phyloP scores from a whole-genome alignment of 768 basidiomycete genomes.

The Leucogyrophana mollusca region DNA sequence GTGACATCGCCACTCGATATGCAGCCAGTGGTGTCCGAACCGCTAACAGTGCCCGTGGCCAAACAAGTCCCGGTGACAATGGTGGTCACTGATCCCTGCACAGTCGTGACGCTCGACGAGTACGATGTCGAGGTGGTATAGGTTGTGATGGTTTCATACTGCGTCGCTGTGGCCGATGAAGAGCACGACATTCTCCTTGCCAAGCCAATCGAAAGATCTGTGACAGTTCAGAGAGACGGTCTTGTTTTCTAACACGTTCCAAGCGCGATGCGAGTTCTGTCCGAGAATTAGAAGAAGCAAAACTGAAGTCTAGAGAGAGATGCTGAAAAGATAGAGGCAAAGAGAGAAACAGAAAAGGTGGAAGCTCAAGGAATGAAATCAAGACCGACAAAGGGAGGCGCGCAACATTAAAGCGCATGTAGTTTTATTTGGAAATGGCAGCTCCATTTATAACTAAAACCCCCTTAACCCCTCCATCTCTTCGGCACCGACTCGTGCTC shows the following conservation, averaged over 20 bases:
- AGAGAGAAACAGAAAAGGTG: neutral
- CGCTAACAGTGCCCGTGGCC: slow-evolving; percentile 25
- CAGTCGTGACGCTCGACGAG: slow-evolving; percentile 32
- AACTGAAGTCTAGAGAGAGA: neutral
- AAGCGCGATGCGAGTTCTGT: neutral
- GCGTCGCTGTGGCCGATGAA: slow-evolving; percentile 42
- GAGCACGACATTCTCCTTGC: slow-evolving; percentile 36
- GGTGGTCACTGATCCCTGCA: slow-evolving; percentile 32
- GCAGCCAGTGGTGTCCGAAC: slow-evolving; percentile 26
- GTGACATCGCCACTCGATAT: slow-evolving; percentile 24
- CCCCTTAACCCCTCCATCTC: too few species aligned
- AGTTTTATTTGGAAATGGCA: too few species aligned
- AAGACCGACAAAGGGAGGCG: neutral
- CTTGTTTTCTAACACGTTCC: too few species aligned
- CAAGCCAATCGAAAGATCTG: neutral
- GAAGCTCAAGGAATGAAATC: neutral
- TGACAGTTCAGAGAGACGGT: too few species aligned
- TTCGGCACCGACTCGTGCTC: too few species aligned
- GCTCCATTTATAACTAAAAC: too few species aligned
- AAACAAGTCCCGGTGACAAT: slow-evolving; percentile 30
- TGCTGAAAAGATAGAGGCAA: neutral
- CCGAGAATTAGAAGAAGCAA: slow-evolving; percentile 1
- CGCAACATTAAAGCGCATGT: too few species aligned
- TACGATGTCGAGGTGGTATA: slow-evolving; percentile 35
- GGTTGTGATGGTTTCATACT: slow-evolving; percentile 36